phyloP scores from a whole-genome alignment of 2,329 filamentous ascomycete genomes.

The Pseudogymnoascus sp. region DNA sequence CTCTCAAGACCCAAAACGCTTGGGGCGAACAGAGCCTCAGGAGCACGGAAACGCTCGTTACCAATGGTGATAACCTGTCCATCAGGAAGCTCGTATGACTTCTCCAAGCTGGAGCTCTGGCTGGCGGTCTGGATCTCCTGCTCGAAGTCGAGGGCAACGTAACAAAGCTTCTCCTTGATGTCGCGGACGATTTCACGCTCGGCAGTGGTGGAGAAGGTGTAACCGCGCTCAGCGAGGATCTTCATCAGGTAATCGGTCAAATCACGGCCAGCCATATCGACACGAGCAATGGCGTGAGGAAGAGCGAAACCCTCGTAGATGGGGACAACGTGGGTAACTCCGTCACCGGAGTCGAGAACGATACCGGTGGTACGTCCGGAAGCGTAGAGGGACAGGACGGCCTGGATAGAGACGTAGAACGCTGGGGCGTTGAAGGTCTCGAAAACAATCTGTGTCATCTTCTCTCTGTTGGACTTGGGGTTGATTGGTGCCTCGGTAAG shows the following conservation, averaged over 20 bases:
- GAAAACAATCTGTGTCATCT: constrained; percentile 99
- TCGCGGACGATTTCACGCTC: constrained; percentile 99
- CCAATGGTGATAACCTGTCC: constrained; percentile 99
- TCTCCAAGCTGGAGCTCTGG: constrained; percentile 98
- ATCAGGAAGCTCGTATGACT: constrained; percentile 99
- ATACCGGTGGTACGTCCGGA: constrained; percentile 99
- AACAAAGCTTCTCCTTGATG: constrained; percentile 99
- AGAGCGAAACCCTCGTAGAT: constrained; percentile 99
- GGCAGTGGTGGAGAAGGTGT: constrained; percentile 99
- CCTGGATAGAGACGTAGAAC: constrained; percentile 99
- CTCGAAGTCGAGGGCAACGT: constrained; percentile 99
- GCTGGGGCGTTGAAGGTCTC: constrained; percentile 99
- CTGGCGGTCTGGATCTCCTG: constrained; percentile 99
- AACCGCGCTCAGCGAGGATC: constrained; percentile 98
- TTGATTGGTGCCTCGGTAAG: constrained; percentile 99
- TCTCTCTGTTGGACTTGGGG: constrained; percentile 99
- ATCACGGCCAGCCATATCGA: constrained; percentile 99
- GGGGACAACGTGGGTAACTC: constrained; percentile 99
- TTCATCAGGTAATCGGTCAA: constrained; percentile 99
- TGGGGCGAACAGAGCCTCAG: constrained; percentile 99
- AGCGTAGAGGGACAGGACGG: constrained; percentile 97
- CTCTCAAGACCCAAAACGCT: constrained; percentile 96
- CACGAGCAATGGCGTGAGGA: constrained; percentile 98
- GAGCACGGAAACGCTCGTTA: constrained; percentile 99
- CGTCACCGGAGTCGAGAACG: constrained; percentile 98